Percentiles rank a stretch among this genome's conserved stretches.
Conservation (phyloP, 2,329 filamentous ascomycete species). For the Phyllosticta citriasiana region DNA sequence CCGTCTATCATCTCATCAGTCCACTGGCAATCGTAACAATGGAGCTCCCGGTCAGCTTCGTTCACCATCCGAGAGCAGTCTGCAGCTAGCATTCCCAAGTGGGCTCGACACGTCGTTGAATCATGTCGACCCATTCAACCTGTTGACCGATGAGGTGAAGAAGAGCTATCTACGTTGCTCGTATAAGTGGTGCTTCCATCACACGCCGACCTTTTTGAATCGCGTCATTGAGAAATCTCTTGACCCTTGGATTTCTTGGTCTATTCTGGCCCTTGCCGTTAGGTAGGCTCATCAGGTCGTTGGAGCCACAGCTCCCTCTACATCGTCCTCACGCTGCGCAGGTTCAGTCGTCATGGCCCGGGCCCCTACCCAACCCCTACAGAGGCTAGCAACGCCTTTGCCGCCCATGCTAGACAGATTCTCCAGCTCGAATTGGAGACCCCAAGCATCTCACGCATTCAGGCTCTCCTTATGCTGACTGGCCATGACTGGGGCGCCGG, state of each 20-base stretch:
- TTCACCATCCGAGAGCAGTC: not conserved
- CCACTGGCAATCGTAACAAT: not conserved
- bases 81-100: not conserved
- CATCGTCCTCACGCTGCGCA: slow-evolving; percentile 12
- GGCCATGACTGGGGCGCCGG: slow-evolving; percentile 39
- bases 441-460: slow-evolving; percentile 29
- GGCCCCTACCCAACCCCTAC: slow-evolving; percentile 26
- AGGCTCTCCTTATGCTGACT: slow-evolving; percentile 33
- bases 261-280: slow-evolving; percentile 31
- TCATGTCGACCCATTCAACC: slow-evolving; percentile 27
- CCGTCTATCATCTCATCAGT: slow-evolving; percentile 17
- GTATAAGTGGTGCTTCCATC: slow-evolving; percentile 35
- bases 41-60: slow-evolving; percentile 18
- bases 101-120: slow-evolving; percentile 16
- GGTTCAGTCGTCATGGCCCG: slow-evolving; percentile 29
- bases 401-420: slow-evolving; percentile 30
- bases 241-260: slow-evolving; percentile 31
- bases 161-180: slow-evolving; percentile 31
- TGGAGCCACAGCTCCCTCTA: not conserved
- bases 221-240: slow-evolving; percentile 28
- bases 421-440: slow-evolving; percentile 31
- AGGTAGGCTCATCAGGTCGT: slow-evolving; percentile 18
- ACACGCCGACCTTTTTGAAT: slow-evolving; percentile 29
- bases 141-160: slow-evolving; percentile 33
- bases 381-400: slow-evolving; percentile 32